Evolutionary conservation across 78 protist species (phyloP).

Genomic region (Guillardia theta): DNA sequence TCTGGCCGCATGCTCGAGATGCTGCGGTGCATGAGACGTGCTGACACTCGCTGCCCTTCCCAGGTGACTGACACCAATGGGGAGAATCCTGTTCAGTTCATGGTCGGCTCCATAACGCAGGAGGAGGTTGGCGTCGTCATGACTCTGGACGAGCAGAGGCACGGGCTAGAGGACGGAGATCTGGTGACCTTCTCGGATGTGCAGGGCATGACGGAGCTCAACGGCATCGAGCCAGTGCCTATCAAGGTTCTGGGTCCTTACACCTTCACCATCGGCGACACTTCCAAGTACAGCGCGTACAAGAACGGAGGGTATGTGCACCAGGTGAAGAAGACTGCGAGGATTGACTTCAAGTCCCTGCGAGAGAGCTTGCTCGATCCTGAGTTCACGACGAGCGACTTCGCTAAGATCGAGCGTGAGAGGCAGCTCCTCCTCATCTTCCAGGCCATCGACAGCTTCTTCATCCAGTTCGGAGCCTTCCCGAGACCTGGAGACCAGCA

Average conservation of each 20-base stretch:
- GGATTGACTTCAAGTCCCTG: not conserved
- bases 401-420: slow-evolving; percentile 77
- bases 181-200: slow-evolving; percentile 79
- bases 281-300: slow-evolving; percentile 46
- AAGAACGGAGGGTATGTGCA: slow-evolving; percentile 69
- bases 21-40: no score
- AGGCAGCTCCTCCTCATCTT: slow-evolving; percentile 70
- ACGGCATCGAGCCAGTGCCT: slow-evolving; percentile 47
- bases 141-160: slow-evolving; percentile 72
- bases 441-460: slow-evolving; percentile 46
- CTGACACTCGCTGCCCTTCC: no score
- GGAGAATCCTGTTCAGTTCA: slow-evolving; percentile 67
- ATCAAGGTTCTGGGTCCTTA: slow-evolving; percentile 62
- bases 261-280: slow-evolving; percentile 80
- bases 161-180: slow-evolving; percentile 20
- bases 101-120: not conserved
- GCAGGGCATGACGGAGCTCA: slow-evolving; percentile 87
- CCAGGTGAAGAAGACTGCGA: slow-evolving; percentile 86
- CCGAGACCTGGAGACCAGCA: not conserved
- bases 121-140: slow-evolving; percentile 46
- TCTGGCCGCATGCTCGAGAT: no score
- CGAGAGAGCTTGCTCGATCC: not conserved
- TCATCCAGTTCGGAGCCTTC: not conserved
- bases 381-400: slow-evolving; percentile 64
- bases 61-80: slow-evolving; percentile 87